phyloP scores from a whole-genome alignment of 176 grass and related monocot genomes.

The Raddia distichophylla region DNA sequence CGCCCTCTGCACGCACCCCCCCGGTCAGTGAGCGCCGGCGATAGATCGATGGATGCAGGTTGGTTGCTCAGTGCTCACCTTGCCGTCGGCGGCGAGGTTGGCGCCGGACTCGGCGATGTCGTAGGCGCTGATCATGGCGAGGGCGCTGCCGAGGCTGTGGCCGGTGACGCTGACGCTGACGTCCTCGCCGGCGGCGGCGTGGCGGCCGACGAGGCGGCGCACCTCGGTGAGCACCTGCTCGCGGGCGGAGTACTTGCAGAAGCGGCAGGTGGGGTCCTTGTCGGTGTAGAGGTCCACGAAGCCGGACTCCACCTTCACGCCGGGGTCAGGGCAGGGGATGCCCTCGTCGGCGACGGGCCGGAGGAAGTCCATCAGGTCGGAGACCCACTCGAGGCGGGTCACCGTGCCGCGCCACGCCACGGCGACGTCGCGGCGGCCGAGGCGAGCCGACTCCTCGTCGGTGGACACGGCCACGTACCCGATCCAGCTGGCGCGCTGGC shows the following conservation, averaged over 20 bases:
- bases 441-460: slow-evolving; percentile 57
- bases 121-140: slow-evolving; percentile 74
- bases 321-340: slow-evolving; percentile 71
- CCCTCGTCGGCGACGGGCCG: slow-evolving; percentile 54
- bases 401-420: slow-evolving; percentile 90
- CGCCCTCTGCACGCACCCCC: slow-evolving; percentile 10
- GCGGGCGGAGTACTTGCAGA: slow-evolving; percentile 88
- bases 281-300: slow-evolving; percentile 83
- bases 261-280: slow-evolving; percentile 76
- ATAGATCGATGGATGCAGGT: no score
- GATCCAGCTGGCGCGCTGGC: slow-evolving; percentile 90
- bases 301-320: slow-evolving; percentile 73
- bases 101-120: slow-evolving; percentile 71
- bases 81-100: slow-evolving; percentile 13
- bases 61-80: not conserved
- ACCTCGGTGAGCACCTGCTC: slow-evolving; percentile 86
- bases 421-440: slow-evolving; percentile 83
- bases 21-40: no score
- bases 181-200: slow-evolving; percentile 55
- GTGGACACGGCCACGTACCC: slow-evolving; percentile 86
- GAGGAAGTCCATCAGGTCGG: slow-evolving; percentile 83
- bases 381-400: slow-evolving; percentile 83
- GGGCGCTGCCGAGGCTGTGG: slow-evolving; percentile 88
- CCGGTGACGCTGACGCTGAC: slow-evolving; percentile 76
- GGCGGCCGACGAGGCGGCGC: slow-evolving; percentile 48